Evolutionary conservation across 208 protist species (phyloP), one percentile per base, ranked within the genome.

Genomic region (Crithidia fasciculata): DNA sequence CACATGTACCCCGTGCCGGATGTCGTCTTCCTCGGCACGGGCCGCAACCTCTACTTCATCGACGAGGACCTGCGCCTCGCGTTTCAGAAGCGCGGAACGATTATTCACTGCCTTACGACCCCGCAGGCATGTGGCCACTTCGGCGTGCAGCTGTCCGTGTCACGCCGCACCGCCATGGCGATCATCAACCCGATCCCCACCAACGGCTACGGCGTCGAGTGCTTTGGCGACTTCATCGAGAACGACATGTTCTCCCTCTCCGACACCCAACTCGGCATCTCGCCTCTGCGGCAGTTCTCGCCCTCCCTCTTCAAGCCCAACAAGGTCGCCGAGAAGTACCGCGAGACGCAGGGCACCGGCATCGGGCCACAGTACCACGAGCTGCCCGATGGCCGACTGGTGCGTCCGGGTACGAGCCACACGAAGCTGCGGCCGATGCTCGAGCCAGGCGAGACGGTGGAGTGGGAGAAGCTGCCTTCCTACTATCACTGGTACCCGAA

Each of bases 401-500:
- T 94, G 71, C 87, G 91, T 5, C 91, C 91, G 36, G 91, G 91
- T 8, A 96, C 87, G 50, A 90, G 84, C 72, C 82, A 88, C 44
- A 96, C 91, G 36, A 96, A 94, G 69, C 83, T 96, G 60, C 85
- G 87, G 6, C 91, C 91, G 3, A 84, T 96, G 79, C 75, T 96
- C 8, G 89, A 96, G 84, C 91, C 91, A 4, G 91, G 91, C 47
- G 89, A 96, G 76, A 78, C 75, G 2, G 86, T 94, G 15, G 83
- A 94, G 43, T 96, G 91, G 89, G 91, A 96, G 72, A 86, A 89
- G 75, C 82, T 96, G 45, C 91, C 91, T 6, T 96, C 89, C 9
- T 96, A 96, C 80, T 96, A 94, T 76, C 87, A 96, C 78, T 96
- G 91, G 91, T 96, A 87, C 76, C 91, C 91, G 9, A 94, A 94